Evolutionary conservation across 495 filamentous ascomycete species (phyloP).

Genomic region (Hypoxylon fuscum): DNA sequence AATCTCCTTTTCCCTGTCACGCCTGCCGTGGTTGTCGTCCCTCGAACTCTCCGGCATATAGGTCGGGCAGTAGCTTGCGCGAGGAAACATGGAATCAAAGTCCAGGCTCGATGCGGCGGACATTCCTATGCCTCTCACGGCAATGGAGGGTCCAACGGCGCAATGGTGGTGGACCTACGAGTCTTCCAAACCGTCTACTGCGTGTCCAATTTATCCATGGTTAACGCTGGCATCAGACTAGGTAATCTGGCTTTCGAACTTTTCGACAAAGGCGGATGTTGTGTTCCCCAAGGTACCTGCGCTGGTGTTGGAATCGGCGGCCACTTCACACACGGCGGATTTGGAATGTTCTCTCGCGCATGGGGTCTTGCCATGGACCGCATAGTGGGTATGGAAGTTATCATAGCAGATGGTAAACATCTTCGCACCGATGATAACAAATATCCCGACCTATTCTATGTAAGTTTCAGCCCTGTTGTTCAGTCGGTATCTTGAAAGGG

Average conservation of each 20-base stretch:
- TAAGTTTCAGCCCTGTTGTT: conserved; percentile 26
- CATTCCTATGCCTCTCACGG: conserved; percentile 73
- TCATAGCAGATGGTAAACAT: conserved; percentile 67
- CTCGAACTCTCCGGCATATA: conserved; percentile 59
- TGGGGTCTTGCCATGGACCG: conserved; percentile 73
- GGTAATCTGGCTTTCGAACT: conserved; percentile 66
- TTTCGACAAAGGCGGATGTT: conserved; percentile 60
- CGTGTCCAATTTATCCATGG: conserved; percentile 52
- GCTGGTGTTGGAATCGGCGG: conserved; percentile 70
- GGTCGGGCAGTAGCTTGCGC: conserved; percentile 61
- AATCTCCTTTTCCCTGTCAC: conserved; percentile 66
- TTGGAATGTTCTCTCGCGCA: conserved; percentile 67
- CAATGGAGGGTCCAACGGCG: conserved; percentile 57
- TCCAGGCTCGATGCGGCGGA: conserved; percentile 72
- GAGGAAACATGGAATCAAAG: conserved; percentile 53
- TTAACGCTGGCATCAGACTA: conserved; percentile 66
- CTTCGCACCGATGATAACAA: conserved; percentile 50
- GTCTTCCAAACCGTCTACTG: conserved; percentile 44
- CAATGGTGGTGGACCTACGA: conserved; percentile 61
- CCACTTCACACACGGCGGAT: conserved; percentile 75
- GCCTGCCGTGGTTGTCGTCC: conserved; percentile 66
- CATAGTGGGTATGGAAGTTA: conserved; percentile 66
- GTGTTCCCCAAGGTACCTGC: conserved; percentile 71
- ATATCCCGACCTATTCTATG: conserved; percentile 63
- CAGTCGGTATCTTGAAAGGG: not conserved